phyloP scores from a whole-genome alignment of 176 grass and related monocot genomes.

The Raddia guianensis region DNA sequence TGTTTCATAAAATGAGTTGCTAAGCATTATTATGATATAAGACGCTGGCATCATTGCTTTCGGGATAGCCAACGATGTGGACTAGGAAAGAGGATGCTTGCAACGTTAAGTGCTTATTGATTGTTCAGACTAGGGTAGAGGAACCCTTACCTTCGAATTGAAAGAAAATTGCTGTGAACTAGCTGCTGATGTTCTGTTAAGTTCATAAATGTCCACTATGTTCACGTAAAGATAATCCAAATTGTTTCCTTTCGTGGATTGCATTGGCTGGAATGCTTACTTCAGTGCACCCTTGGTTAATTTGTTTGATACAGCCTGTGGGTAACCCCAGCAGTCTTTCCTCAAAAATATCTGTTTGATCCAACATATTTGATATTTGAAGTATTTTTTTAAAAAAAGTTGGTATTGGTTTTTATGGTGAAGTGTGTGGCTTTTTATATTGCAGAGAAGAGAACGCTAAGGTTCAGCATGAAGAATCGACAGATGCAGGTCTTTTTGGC shows the following conservation, averaged over 20 bases:
- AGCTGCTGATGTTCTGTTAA: not conserved
- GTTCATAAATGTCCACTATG: not conserved
- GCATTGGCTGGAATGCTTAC: not conserved
- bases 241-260: not conserved
- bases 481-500: slow-evolving; percentile 45
- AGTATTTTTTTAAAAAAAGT: not conserved
- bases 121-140: not conserved
- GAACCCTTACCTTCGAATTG: not conserved
- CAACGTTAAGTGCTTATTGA: not conserved
- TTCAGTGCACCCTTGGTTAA: not conserved
- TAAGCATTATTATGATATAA: slow-evolving; percentile 3
- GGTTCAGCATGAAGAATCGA: slow-evolving; percentile 29
- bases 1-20: slow-evolving; percentile 15
- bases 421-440: slow-evolving; percentile 30
- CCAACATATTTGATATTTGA: not conserved
- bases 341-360: not conserved
- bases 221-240: slow-evolving; percentile 1
- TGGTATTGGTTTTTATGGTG: slow-evolving; percentile 26
- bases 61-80: slow-evolving; percentile 11
- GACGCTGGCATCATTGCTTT: slow-evolving; percentile 18
- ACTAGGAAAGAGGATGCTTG: not conserved
- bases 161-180: not conserved
- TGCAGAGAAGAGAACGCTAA: slow-evolving; percentile 47
- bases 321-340: too few relatives aligned
- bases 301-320: slow-evolving; percentile 1